phyloP scores from a whole-genome alignment of 2,329 filamentous ascomycete species.

The Fusarium redolens region DNA sequence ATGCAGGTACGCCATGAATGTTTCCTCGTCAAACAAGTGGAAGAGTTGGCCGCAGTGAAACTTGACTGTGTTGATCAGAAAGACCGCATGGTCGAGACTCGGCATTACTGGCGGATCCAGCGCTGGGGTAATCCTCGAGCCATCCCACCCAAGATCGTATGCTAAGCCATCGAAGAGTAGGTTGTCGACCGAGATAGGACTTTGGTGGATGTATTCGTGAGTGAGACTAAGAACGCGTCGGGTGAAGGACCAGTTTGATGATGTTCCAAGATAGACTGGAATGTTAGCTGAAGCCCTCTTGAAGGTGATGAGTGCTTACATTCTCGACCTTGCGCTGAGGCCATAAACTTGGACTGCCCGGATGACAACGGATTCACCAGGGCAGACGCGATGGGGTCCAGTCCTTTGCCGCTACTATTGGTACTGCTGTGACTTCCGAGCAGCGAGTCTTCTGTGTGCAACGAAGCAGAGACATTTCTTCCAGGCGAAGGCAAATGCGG shows the following conservation, averaged over 20 bases:
- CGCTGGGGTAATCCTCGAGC: slow-evolving; percentile 45
- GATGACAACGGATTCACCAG: slow-evolving; percentile 57
- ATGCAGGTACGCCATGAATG: slow-evolving; percentile 56
- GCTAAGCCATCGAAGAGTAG: slow-evolving; percentile 63
- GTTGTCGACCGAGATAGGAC: slow-evolving; percentile 55
- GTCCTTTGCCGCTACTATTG: slow-evolving; percentile 22
- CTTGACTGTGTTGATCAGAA: slow-evolving; percentile 66
- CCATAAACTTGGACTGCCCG: slow-evolving; percentile 56
- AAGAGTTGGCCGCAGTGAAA: slow-evolving; percentile 66
- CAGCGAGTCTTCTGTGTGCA: slow-evolving; percentile 24
- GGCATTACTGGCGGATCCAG: slow-evolving; percentile 51
- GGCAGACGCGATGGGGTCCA: slow-evolving; percentile 47
- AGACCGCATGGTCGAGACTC: slow-evolving; percentile 63
- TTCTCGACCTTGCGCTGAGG: slow-evolving; percentile 53
- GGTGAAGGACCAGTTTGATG: slow-evolving; percentile 67
- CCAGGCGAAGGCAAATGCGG: slow-evolving; percentile 6
- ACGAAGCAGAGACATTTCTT: slow-evolving; percentile 21
- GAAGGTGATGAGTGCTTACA: slow-evolving; percentile 48
- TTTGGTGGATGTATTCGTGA: slow-evolving; percentile 58
- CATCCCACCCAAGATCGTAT: slow-evolving; percentile 65
- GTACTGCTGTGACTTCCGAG: slow-evolving; percentile 32
- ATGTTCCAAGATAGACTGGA: slow-evolving; percentile 64
- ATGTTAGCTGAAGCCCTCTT: background rate
- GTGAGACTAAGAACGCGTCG: slow-evolving; percentile 61
- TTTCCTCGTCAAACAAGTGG: slow-evolving; percentile 64